phyloP scores from a whole-genome alignment of 2,329 filamentous ascomycete genomes.

The Aspergillus sp. region DNA sequence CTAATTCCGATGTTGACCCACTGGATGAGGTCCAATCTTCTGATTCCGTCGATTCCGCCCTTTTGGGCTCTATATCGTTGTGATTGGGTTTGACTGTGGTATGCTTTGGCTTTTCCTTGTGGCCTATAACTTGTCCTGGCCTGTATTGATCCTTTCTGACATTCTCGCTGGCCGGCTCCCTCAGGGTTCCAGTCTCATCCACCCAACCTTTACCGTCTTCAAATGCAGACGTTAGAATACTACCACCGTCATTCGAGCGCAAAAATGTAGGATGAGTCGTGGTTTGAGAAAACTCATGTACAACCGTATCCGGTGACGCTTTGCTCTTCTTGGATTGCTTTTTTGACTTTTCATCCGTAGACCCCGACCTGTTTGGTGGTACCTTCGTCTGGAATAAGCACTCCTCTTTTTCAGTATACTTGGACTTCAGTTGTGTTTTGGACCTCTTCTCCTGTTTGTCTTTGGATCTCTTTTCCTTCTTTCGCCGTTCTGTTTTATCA shows the following conservation, averaged over 20 bases:
- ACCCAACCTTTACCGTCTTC: conserved; percentile 88
- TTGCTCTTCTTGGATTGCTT: conserved; percentile 61
- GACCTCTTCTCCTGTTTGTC: conserved; percentile 57
- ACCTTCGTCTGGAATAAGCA: conserved; percentile 81
- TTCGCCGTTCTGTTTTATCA: conserved; percentile 44
- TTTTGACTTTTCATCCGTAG: conserved; percentile 29
- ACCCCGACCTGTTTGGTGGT: conserved; percentile 55
- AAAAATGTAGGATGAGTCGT: conserved; percentile 81
- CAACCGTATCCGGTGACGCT: conserved; percentile 62
- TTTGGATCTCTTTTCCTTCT: conserved; percentile 49
- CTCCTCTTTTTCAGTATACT: conserved; percentile 78
- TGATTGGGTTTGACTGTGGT: conserved; percentile 11
- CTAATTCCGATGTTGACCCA: conserved; percentile 30
- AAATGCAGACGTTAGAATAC: conserved; percentile 61
- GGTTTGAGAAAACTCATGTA: conserved; percentile 89
- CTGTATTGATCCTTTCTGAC: conserved; percentile 28
- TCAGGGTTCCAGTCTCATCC: conserved; percentile 71
- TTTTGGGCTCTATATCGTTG: conserved; percentile 10
- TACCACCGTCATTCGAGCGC: conserved; percentile 53
- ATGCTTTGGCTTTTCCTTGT: conserved; percentile 29
- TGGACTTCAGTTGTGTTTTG: conserved; percentile 64
- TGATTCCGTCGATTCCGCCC: conserved; percentile 21
- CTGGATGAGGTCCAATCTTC: conserved; percentile 40
- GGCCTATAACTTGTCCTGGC: conserved; percentile 31
- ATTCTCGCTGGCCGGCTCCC: conserved; percentile 44